Percentiles rank a stretch among this genome's conserved stretches.
phyloP scores from a whole-genome alignment of 2,329 filamentous ascomycete genomes.

The Ceratocystis cacaofunesta region DNA sequence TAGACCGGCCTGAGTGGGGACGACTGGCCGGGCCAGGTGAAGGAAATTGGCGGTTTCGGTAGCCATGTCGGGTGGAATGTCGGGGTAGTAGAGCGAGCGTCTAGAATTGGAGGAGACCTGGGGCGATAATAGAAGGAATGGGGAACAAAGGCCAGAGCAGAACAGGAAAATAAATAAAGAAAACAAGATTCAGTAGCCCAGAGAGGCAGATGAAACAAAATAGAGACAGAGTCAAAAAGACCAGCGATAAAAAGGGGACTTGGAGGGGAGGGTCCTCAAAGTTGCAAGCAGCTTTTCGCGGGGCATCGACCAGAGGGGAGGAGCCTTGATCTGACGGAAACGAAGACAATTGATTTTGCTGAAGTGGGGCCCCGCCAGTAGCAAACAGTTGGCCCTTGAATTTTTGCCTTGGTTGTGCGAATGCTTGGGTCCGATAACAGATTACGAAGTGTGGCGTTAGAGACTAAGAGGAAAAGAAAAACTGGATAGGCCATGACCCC shows the following conservation, averaged over 20 bases:
- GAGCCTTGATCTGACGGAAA: slow-evolving; percentile 11
- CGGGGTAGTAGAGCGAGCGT: too few species aligned
- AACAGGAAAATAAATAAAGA: neutral
- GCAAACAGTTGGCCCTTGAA: too few species aligned
- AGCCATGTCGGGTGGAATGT: slow-evolving; percentile 46
- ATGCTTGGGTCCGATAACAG: slow-evolving; percentile 11
- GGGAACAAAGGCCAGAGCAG: neutral
- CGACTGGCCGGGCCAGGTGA: slow-evolving; percentile 84
- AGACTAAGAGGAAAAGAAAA: neutral
- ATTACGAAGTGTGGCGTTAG: slow-evolving; percentile 8
- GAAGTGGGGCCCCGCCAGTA: slow-evolving; percentile 7
- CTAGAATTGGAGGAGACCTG: neutral
- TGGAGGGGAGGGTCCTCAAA: neutral
- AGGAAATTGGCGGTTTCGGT: slow-evolving; percentile 70
- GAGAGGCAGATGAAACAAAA: neutral
- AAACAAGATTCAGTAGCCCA: neutral
- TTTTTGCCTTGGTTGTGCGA: slow-evolving; percentile 14
- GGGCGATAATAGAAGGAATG: neutral
- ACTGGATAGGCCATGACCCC: neutral
- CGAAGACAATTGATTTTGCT: slow-evolving; percentile 16
- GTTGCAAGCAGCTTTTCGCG: slow-evolving; percentile 10
- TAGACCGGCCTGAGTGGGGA: slow-evolving; percentile 62
- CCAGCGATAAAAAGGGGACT: neutral
- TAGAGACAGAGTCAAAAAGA: neutral
- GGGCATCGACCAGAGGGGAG: slow-evolving; percentile 6